Evolutionary conservation across 257 asterid species (phyloP).

Genomic region (Solanum corneliomulleri): DNA sequence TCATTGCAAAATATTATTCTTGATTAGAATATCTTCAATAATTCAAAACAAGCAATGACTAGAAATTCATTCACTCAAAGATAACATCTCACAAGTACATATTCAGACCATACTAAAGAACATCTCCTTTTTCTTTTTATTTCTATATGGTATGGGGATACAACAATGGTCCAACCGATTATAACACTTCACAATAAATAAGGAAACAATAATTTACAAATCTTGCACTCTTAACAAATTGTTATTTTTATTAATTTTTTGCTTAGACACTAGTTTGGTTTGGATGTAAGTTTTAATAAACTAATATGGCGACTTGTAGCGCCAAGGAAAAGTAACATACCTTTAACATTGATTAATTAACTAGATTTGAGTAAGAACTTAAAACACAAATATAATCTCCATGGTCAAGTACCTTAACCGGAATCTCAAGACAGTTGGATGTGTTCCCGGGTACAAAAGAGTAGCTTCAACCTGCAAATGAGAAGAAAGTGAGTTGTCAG

Average conservation of each 20-base stretch:
- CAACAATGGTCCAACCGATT: not conserved
- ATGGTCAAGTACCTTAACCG: conserved; percentile 52
- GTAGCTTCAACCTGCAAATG: conserved; percentile 79
- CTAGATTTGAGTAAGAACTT: not conserved
- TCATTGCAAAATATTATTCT: not conserved
- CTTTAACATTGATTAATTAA: not conserved
- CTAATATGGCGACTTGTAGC: not conserved
- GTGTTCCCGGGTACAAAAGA: conserved; percentile 73
- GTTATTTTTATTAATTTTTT: not conserved
- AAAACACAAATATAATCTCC: not conserved
- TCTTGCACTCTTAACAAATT: not conserved
- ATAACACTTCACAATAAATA: not conserved
- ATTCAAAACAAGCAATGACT: not conserved
- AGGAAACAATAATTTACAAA: not conserved
- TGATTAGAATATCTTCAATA: not conserved
- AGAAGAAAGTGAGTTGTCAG: not conserved
- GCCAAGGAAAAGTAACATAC: not conserved
- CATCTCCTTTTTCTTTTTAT: not conserved
- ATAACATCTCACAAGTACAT: not conserved
- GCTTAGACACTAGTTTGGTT: not conserved
- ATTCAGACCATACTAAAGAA: not conserved
- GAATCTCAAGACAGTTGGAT: conserved; percentile 73
- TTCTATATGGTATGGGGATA: not conserved
- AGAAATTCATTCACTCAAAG: not conserved
- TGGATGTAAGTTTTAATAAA: not conserved